Evolutionary conservation across 805 yeast genomes (phyloP).

Genomic region (Peterozyma toletana): DNA sequence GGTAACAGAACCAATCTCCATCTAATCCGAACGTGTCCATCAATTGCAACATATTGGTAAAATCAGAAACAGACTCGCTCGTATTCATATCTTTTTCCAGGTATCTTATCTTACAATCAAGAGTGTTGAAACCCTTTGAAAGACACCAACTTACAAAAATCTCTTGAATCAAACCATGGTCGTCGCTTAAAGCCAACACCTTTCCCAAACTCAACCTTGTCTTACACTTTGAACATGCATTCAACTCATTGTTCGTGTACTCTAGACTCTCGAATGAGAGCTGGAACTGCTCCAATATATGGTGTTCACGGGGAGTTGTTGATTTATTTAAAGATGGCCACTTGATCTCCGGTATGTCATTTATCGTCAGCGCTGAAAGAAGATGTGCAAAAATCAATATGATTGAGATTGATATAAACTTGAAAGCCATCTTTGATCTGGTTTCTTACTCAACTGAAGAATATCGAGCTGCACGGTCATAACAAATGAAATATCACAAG

Average conservation of each 20-base stretch:
- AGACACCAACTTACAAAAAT: conserved; percentile 19
- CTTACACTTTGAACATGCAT: conserved; percentile 8
- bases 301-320: neutral
- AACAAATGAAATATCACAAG: too few relatives aligned
- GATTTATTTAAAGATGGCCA: too few relatives aligned
- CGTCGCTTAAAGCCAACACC: conserved; percentile 14
- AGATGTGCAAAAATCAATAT: too few relatives aligned
- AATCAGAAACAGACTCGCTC: conserved; percentile 16
- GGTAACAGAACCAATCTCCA: conserved; percentile 22
- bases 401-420: too few relatives aligned
- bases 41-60: conserved; percentile 15
- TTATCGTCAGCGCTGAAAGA: too few relatives aligned
- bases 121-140: conserved; percentile 11
- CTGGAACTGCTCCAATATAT: conserved; percentile 9
- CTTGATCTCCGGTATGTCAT: too few relatives aligned
- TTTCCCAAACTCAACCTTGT: conserved; percentile 7
- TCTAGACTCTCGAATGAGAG: conserved; percentile 12
- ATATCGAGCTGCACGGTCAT: too few relatives aligned
- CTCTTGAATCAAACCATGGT: conserved; percentile 15
- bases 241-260: conserved; percentile 4
- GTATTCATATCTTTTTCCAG: conserved; percentile 11
- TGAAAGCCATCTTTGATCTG: too few relatives aligned
- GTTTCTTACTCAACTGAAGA: too few relatives aligned
- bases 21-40: conserved; percentile 19
- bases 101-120: conserved; percentile 14